Evolutionary conservation across 805 yeast species (phyloP).

Genomic region (Candida chauliodis): DNA sequence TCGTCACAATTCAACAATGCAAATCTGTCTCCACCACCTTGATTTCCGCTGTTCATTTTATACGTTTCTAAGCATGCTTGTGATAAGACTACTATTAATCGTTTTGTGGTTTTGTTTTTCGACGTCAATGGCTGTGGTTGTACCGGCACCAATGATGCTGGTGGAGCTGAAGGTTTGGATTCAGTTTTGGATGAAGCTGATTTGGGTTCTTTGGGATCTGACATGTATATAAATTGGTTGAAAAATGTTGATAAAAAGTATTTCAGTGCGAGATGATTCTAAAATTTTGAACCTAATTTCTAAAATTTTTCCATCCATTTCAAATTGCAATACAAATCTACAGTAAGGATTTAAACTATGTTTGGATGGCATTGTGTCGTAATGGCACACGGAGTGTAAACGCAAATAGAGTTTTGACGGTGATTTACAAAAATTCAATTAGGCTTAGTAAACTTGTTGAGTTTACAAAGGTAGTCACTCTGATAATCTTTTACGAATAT

Average conservation of each 20-base stretch:
- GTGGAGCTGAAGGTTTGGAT: constrained; percentile 21
- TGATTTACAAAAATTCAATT: too few species aligned
- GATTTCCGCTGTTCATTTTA: constrained; percentile 75
- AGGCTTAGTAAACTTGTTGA: too few species aligned
- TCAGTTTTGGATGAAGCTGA: background rate
- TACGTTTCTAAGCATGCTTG: constrained; percentile 96
- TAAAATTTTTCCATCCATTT: too few species aligned
- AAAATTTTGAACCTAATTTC: too few species aligned
- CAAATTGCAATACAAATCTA: background rate
- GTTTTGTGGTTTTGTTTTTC: constrained; percentile 78
- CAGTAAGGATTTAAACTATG: too few species aligned
- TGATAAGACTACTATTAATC: constrained; percentile 90
- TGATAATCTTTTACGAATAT: too few species aligned
- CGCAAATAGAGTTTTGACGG: too few species aligned
- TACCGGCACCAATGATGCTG: constrained; percentile 79
- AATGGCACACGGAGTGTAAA: too few species aligned
- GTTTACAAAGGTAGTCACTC: too few species aligned
- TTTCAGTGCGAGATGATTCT: constrained; percentile 4
- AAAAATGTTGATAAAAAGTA: constrained; percentile 3
- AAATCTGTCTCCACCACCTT: constrained; percentile 84
- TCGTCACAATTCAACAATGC: constrained; percentile 96
- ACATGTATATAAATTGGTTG: background rate
- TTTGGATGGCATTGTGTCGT: too few species aligned
- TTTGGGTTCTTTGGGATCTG: constrained; percentile 2
- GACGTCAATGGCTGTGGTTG: constrained; percentile 81